Evolutionary conservation across 371 early-diverging fungal species (phyloP), one percentile per base, ranked within the genome.

Genomic region (Blyttiomyces sp.): DNA sequence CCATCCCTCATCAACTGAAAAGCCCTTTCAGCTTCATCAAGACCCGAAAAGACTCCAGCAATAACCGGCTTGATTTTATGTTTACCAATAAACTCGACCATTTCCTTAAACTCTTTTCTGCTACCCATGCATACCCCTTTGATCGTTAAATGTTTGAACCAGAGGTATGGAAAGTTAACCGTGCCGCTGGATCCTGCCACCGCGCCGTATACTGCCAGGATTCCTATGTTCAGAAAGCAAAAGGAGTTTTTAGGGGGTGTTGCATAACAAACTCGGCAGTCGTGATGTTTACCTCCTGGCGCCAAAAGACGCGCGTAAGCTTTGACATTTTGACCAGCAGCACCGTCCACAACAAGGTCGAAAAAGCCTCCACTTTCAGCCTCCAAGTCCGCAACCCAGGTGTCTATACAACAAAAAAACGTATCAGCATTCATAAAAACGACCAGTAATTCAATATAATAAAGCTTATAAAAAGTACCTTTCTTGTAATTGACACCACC

Each of bases 401-500:
- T 79, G 17, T 68, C 85, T 85, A 24, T 54, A 46, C 55, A 9
- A 6, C 32, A n/a, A n/a, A n/a, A n/a, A n/a, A 33, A n/a, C n/a
- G 32, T 42, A 48, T 54, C 35, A 43, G 21, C 17, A 27, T 26
- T 16, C 16, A 24, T 27, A 35, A 67, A 11, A n/a, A 51, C 30
- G 26, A 21, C 42, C 7, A 4, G 42, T 30, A 21, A 13, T 21
- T 1, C 31, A 23, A 30, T 46, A 13, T 46, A 46, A 7, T 9
- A 45, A 16, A 32, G 44, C 7, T n/a, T n/a, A 36, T 16, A n/a
- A 26, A 24, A 53, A 63, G 53, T 75, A 84, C 86, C 80, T 52
- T 82, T 76, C 61, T 76, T 86, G 61, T 89, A 89, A 57, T 84
- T 84, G 31, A 84, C 83, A 11, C 88, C 89, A 1, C 88, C 88